Evolutionary conservation across 2,329 filamentous ascomycete species (phyloP).

Genomic region (Diaporthe sp.): DNA sequence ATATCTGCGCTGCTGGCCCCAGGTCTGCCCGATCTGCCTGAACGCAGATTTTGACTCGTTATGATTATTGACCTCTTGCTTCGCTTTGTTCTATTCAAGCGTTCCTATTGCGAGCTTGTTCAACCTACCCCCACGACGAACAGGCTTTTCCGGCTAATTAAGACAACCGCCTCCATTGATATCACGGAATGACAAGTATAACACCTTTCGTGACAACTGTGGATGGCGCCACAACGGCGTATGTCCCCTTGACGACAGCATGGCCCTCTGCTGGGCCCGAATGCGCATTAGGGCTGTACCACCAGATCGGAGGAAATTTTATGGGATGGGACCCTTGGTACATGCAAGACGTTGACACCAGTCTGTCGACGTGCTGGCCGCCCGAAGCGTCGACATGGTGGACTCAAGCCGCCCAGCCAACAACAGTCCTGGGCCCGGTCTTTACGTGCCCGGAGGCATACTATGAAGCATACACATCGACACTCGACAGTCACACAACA

Average conservation of each 20-base stretch:
- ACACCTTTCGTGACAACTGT: conserved; percentile 22
- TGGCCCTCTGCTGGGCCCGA: conserved; percentile 15
- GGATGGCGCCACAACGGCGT: conserved; percentile 15
- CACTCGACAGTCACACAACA: conserved; percentile 7
- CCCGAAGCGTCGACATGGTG: conserved; percentile 30
- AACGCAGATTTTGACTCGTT: neutral
- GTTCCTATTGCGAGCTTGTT: neutral
- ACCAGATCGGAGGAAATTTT: conserved; percentile 11
- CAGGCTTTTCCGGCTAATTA: no score
- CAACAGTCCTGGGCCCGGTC: conserved; percentile 1
- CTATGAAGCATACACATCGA: neutral
- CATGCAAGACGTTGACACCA: neutral
- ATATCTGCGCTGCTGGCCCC: neutral
- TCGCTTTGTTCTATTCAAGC: neutral
- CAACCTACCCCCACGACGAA: no score
- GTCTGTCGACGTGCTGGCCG: conserved; percentile 28
- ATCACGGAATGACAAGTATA: neutral
- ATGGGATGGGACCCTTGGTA: conserved; percentile 31
- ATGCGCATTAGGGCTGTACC: conserved; percentile 21
- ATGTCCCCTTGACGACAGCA: conserved; percentile 20
- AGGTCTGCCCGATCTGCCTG: neutral
- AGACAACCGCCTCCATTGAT: neutral
- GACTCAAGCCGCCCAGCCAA: conserved; percentile 6
- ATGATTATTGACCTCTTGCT: neutral
- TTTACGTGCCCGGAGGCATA: conserved; percentile 22